Evolutionary conservation across 352 stramenopile genomes (phyloP), one percentile per base, ranked within the genome.

Genomic region (Thalassiosira livingstoniorum): DNA sequence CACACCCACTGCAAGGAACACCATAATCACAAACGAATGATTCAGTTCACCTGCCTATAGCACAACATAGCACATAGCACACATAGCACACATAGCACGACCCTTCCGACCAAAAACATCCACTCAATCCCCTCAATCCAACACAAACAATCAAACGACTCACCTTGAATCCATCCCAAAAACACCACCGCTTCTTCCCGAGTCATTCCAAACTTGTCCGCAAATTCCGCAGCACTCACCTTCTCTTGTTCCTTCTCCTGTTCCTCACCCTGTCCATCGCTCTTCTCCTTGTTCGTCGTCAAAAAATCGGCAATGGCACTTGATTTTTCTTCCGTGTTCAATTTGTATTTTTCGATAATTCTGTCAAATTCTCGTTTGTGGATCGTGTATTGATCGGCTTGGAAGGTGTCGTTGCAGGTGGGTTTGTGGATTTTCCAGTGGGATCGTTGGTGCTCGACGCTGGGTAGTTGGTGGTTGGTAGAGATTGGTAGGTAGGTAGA

Each of bases 151-250:
- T n/a, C n/a, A n/a, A n/a, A n/a, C n/a, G n/a, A n/a, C 69, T 85
- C 81, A 51, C 88, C 78, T 65, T 92, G 86, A 64, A 91, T 90
- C 87, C 87, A 92, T 85, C 90, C 87, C 29, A 92, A 80, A 77
- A 92, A 91, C 7, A 92, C 85, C 0, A 92, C 85, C 7, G 87
- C 87, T 75, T 92, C 87, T 74, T 82, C 74, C 13, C 80, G 72
- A 31, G 80, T 54, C 79, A 87, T 91, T 18, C 87, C 82, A 71
- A 91, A 92, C 60, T 85, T 88, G 61, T 86, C 74, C 0, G 87
- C 82, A 80, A 92, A 92, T 62, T 82, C 55, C 47, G 72, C 67
- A 25, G 87, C 82, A 3, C 80, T 85, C 27, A 92, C 82, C 21
- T n/a, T n/a, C n/a, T n/a, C n/a, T n/a, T n/a, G n/a, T n/a, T n/a